These are phyloP conservation scores for Austroboletus novae-zelandiae DNA, from an alignment of 1,284 basidiomycete genomes.

Conservation along the genomic window DNA sequence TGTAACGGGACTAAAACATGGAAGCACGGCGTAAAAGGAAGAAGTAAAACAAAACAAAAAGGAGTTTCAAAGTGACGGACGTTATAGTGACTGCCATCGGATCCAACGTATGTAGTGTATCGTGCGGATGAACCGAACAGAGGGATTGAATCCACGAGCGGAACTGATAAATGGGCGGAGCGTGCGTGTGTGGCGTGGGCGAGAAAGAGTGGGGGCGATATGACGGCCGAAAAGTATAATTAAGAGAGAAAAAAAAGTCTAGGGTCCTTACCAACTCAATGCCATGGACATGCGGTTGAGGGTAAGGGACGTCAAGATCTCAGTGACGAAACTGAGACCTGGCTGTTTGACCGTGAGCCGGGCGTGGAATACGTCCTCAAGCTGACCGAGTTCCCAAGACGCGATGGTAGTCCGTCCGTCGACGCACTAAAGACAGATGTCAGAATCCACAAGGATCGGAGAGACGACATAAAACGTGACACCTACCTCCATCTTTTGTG, in stretches of 20 bases:
- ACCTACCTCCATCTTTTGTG: constrained; percentile 62
- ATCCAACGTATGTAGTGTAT: not conserved
- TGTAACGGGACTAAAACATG: constrained; percentile 13
- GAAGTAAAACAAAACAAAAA: not conserved
- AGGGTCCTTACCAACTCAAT: constrained; percentile 46
- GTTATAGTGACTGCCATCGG: constrained; percentile 8
- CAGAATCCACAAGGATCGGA: not conserved
- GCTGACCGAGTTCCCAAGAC: constrained; percentile 58
- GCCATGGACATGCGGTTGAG: constrained; percentile 63
- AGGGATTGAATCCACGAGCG: not conserved
- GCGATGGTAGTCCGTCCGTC: constrained; percentile 58
- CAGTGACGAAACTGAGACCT: constrained; percentile 62
- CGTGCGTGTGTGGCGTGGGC: constrained; percentile 1
- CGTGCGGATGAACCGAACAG: not conserved
- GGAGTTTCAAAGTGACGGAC: constrained; percentile 21
- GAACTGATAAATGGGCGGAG: constrained; percentile 2
- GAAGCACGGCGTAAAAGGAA: constrained; percentile 7
- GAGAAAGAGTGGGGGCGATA: not conserved
- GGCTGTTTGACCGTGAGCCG: constrained; percentile 54
- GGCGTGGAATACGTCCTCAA: constrained; percentile 56
- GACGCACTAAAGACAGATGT: constrained; percentile 43
- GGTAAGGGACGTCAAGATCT: constrained; percentile 66
- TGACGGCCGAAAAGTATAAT: constrained; percentile 3
- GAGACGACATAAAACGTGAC: too few relatives aligned
- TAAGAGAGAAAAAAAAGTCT: not conserved